Base-by-base conservation (phyloP, 371 early-diverging fungal species). In the Mucor circinelloides region DNA sequence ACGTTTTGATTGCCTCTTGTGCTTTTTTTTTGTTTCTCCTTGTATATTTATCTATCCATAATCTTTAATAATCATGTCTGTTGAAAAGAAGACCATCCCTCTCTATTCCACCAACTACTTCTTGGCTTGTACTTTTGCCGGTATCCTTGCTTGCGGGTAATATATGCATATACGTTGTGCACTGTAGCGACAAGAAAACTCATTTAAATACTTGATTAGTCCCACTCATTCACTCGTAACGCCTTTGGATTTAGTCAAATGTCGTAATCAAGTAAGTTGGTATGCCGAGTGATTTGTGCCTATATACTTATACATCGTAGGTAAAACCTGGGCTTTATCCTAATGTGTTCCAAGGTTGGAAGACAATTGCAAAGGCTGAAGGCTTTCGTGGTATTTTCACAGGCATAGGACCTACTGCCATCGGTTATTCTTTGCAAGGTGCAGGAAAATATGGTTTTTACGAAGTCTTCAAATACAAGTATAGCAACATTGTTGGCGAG, bases 391-490 rank as follows among this genome's bases (percentile, higher is more conserved):
- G 90, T 28, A 66, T 95, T 57, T 88, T 84, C 72, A 94, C 90
- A 32, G 96, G 95, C 44, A 84, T 88, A 30, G 87, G 85, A 23
- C 95, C 96, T 28, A 95, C 96, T 32, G 79, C 89, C 54, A 74
- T 91, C 42, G 96, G 96, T n/a, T 95, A 95, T 83, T 93, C 90
- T 64, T 72, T 91, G 52, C 96, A 95, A 82, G 96, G 96, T 58
- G 86, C 87, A 70, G 89, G 90, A 81, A 95, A 95, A 85, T 95
- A 90, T 77, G 96, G 96, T 48, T 85, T 90, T 67, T 94, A 94
- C 78, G 96, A 95, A 57, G 85, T 88, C 66, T 93, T 91, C 81
- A 93, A 95, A 79, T 85, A 91, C 82, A 79, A 81, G 64, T 91
- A 88, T 72, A 71, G 87, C 59, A 81, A 85, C 36, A 9, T 85